Evolutionary conservation across 768 basidiomycete species (phyloP).

Genomic region (Leccinum incarnatum): DNA sequence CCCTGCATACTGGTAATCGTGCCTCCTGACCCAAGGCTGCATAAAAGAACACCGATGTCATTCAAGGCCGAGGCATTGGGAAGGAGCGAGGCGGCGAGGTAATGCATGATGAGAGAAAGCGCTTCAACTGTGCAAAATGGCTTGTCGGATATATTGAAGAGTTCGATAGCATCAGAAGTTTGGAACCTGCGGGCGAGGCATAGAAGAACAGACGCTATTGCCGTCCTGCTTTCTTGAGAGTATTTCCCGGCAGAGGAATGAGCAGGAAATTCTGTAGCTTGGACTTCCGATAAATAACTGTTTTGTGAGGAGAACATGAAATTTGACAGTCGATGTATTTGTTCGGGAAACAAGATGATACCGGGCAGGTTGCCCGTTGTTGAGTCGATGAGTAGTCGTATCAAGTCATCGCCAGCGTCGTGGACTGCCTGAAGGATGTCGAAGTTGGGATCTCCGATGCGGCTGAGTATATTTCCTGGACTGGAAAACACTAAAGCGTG

Average conservation of each 20-base stretch:
- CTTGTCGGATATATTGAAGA: conserved; percentile 25
- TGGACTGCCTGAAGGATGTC: conserved; percentile 37
- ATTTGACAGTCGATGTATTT: conserved; percentile 33
- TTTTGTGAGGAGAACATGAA: conserved; percentile 37
- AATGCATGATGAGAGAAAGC: conserved; percentile 45
- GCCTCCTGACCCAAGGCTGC: conserved; percentile 30
- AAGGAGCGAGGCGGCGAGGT: conserved; percentile 43
- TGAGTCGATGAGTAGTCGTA: conserved; percentile 33
- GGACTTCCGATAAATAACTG: conserved; percentile 35
- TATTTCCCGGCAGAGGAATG: conserved; percentile 29
- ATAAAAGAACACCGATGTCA: conserved; percentile 49
- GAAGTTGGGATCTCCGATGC: conserved; percentile 33
- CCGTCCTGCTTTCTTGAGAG: conserved; percentile 26
- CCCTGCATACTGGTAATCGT: conserved; percentile 18
- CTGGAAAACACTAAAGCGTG: conserved; percentile 17
- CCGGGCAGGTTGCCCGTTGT: conserved; percentile 40
- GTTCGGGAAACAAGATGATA: conserved; percentile 41
- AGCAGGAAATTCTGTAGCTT: conserved; percentile 18
- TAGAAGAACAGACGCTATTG: conserved; percentile 41
- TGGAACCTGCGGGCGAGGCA: conserved; percentile 47
- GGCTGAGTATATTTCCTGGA: conserved; percentile 23
- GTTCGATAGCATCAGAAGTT: conserved; percentile 22
- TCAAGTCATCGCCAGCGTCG: conserved; percentile 32
- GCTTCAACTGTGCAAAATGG: conserved; percentile 35
- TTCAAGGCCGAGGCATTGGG: conserved; percentile 48